Evolutionary conservation across 2,329 filamentous ascomycete genomes (phyloP), one percentile per base, ranked within the genome.

Genomic region (Pleoardoris graminearum): DNA sequence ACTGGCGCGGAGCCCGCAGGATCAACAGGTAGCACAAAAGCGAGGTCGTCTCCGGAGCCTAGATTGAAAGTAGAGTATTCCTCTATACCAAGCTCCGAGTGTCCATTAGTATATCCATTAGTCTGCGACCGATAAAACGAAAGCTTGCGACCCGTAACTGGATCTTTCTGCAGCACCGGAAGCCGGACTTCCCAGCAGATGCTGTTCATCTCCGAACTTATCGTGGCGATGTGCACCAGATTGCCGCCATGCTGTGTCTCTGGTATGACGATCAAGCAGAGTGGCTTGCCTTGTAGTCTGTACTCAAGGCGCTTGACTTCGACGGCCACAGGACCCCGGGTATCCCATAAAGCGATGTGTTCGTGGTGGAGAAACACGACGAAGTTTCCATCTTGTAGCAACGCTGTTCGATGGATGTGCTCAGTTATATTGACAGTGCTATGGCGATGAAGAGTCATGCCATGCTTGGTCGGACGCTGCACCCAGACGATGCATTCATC

Each of bases 401-500:
- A 78, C 56, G 87, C 90, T 58, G 91, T 92, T 45, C 90, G 85
- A 70, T 90, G 88, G 42, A 96, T 91, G 60, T 90, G 85, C 25
- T 86, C 84, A 19, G 80, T 78, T 32, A 86, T 83, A 3, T 82
- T 80, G 41, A 95, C 84, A 3, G 83, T 80, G 59, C 87, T 91
- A 65, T 89, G 85, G 5, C 86, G 83, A 35, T 82, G 76, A 8
- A 94, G 77, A 10, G 78, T 81, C 43, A 81, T 80, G 25, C 80
- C 79, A 16, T 61, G 53, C 45, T 77, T 76, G 35, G 76, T 76
- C 22, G 79, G 72, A 48, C 79, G 76, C 69, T 95, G 89, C 55
- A 83, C 85, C 92, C 92, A 97, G 3, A 97, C 82, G 59, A 93
- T 85, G 51, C 86, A 87, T 70, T 96, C 90, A 54, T 90, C 89